A percentile compares a stretch with the other conserved stretches of the same genome.
These are phyloP conservation scores for Styphnolobium japonicum DNA, from an alignment of 306 rosid genomes.

Conservation along the genomic window DNA sequence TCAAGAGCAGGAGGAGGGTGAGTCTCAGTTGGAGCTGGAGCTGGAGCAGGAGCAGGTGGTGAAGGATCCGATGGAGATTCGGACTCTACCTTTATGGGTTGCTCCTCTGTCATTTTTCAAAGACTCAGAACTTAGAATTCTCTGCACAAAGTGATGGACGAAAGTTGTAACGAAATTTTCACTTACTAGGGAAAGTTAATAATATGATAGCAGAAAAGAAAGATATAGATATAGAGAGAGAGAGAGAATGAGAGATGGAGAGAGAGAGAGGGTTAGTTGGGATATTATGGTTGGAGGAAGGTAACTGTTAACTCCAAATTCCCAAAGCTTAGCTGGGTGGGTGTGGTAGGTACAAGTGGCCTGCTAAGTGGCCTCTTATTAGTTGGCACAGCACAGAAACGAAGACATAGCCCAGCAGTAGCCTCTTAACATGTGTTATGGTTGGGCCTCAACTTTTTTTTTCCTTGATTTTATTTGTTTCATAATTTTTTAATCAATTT, in stretches of 20 bases:
- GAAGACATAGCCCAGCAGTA: background rate
- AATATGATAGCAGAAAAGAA: background rate
- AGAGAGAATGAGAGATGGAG: background rate
- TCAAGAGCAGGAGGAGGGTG: background rate
- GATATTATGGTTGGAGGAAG: constrained; percentile 38
- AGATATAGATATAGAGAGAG: background rate
- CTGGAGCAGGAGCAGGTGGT: constrained; percentile 27
- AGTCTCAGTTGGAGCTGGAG: constrained; percentile 3
- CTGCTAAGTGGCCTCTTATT: constrained; percentile 30
- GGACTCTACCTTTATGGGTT: constrained; percentile 39
- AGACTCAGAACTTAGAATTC: background rate
- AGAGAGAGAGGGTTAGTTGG: constrained; percentile 21
- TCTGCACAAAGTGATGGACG: background rate
- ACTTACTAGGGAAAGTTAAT: background rate
- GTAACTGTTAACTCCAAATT: constrained; percentile 29
- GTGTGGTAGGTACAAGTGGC: constrained; percentile 41
- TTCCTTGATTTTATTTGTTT: no score
- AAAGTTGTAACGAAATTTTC: background rate
- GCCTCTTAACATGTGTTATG: no score
- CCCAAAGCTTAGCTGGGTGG: constrained; percentile 43
- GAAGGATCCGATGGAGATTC: constrained; percentile 40
- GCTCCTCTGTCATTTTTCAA: constrained; percentile 59
- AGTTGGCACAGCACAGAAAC: constrained; percentile 40
- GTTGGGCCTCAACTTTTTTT: no score
- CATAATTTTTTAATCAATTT: no score